Percentiles rank a stretch among this genome's conserved stretches.
Evolutionary conservation across 257 asterid species (phyloP).

Genomic region (Echium plantagineum): DNA sequence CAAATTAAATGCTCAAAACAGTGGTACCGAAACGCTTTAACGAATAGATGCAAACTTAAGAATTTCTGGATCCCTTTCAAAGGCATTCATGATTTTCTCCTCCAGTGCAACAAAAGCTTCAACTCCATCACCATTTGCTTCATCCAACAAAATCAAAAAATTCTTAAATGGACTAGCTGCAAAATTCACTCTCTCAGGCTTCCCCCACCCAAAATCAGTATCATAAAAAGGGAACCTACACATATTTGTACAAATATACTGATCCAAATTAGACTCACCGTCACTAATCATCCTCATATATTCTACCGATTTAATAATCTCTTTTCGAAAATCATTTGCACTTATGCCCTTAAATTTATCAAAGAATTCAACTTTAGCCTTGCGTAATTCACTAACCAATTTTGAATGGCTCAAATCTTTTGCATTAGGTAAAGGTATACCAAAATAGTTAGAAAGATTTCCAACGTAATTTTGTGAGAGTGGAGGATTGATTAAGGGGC

Average conservation of each 20-base stretch:
- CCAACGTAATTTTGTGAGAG: not conserved
- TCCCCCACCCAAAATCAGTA: constrained; percentile 4
- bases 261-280: too few species aligned
- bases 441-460: not conserved
- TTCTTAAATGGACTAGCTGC: not conserved
- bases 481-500: not conserved
- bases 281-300: too few species aligned
- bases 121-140: too few species aligned
- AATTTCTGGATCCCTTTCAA: too few species aligned
- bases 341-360: too few species aligned
- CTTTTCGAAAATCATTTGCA: not conserved
- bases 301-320: not conserved
- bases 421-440: not conserved
- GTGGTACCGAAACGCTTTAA: too few species aligned
- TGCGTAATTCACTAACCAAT: too few species aligned
- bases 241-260: not conserved
- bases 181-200: not conserved
- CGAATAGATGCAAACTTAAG: too few species aligned
- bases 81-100: too few species aligned
- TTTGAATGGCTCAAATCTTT: too few species aligned
- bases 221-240: not conserved
- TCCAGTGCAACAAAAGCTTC: not conserved
- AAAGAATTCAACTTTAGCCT: too few species aligned
- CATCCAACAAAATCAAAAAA: not conserved
- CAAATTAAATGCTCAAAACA: too few species aligned